Evolutionary conservation across 2,329 filamentous ascomycete genomes (phyloP), one percentile per base, ranked within the genome.

Genomic region (Diaporthe destruens): DNA sequence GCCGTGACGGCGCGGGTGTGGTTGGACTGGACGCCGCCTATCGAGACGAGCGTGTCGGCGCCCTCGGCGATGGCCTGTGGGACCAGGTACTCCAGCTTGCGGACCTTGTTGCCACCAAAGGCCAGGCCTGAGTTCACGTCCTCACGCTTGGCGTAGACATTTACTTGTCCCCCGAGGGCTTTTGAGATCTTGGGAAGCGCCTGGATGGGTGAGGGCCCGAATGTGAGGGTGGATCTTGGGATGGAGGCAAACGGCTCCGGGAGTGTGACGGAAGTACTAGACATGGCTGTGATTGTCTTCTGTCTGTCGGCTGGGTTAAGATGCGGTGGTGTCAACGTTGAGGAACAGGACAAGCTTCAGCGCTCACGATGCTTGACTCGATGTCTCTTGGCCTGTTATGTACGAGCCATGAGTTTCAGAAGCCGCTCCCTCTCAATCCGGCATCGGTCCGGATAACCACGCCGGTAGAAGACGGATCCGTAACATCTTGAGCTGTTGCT

Each of bases 131-230:
- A 92, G 81, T 92, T 92, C 78, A 90, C 89, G 81, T 94, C 92
- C 76, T 94, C 92, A 66, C 92, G 87, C 81, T 94, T 94, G 69
- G 92, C 91, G 78, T 90, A 94, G 75, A 94, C 87, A 25, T 86
- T 84, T 53, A 92, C 88, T 76, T 86, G 87, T 39, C 87, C 86
- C 63, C 88, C 87, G 6, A 93, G 86, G 32, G 88, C 89, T 69
- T 85, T 80, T 42, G 89, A 90, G 78, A 93, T 92, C 74, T 90
- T 87, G 70, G 90, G 89, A 47, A 94, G 87, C 67, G 85, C 81
- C 78, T 94, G 90, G 77, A 94, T 91, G 39, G 91, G 91, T 0
- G 91, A 93, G 20, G 91, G 89, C 0, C 90, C 90, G 69, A 93
- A 91, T 74, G 92, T 88, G 76, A 93, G 87, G 12, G 84, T 80